Conservation (phyloP, 257 asterid species). For the Solanum arcanum region DNA sequence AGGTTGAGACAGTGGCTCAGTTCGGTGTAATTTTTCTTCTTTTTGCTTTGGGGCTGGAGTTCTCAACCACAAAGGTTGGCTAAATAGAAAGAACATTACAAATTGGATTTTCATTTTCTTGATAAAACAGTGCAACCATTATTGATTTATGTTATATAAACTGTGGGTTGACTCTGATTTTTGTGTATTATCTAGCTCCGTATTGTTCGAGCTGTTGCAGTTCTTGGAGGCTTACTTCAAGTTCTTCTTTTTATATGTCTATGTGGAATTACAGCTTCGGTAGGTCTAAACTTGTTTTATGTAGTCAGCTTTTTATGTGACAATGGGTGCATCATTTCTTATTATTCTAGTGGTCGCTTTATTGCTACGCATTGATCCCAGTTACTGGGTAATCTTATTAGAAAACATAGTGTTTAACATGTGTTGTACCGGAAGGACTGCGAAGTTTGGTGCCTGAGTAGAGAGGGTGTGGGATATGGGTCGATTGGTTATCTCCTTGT, state of each 20-base stretch:
- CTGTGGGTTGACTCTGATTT: not conserved
- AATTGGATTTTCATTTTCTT: not conserved
- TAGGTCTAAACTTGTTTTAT: conserved; percentile 17
- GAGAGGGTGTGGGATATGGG: not conserved
- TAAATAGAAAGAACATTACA: not conserved
- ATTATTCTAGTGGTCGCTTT: not conserved
- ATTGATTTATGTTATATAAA: not conserved
- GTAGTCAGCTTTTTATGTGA: not conserved
- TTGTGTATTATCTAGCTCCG: conserved; percentile 47
- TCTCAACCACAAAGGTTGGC: conserved; percentile 81
- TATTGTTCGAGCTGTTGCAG: conserved; percentile 97
- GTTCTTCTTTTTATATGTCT: conserved; percentile 89
- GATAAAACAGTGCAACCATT: not conserved
- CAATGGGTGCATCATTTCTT: not conserved
- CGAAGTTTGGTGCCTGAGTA: not conserved
- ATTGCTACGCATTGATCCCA: not conserved
- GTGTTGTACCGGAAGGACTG: not conserved
- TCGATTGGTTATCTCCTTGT: not conserved
- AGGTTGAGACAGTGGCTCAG: conserved; percentile 99
- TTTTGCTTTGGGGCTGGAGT: conserved; percentile 96
- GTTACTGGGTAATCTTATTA: not conserved
- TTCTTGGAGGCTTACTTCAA: conserved; percentile 94
- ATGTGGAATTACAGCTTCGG: conserved; percentile 87
- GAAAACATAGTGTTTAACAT: not conserved
- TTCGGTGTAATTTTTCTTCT: conserved; percentile 98